phyloP scores from a whole-genome alignment of 179 eudicot species.

The Dionaea muscipula region DNA sequence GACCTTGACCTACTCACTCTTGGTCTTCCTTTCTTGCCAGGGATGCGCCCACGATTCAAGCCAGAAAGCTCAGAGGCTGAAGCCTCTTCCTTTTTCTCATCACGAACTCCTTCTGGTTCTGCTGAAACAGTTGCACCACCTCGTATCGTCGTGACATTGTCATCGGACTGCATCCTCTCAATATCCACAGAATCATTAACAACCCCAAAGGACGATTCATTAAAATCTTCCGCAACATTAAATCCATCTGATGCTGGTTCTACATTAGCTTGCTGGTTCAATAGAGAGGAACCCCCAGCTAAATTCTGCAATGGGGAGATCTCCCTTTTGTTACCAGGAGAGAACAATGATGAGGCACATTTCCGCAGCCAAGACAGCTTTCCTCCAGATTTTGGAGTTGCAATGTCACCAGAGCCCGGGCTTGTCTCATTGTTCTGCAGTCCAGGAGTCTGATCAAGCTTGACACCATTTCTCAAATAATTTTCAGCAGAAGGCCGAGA shows the following conservation, averaged over 20 bases:
- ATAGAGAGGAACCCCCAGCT: constrained; percentile 18
- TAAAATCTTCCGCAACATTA: constrained; percentile 31
- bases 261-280: constrained; percentile 13
- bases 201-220: constrained; percentile 33
- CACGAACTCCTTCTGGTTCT: constrained; percentile 21
- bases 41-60: constrained; percentile 22
- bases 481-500: constrained; percentile 44
- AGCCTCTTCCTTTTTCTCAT: constrained; percentile 24
- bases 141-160: constrained; percentile 23
- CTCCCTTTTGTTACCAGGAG: constrained; percentile 59
- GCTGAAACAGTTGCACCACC: constrained; percentile 22
- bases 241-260: constrained; percentile 15
- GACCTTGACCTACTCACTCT: constrained; percentile 36
- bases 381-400: constrained; percentile 44
- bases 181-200: constrained; percentile 39
- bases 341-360: constrained; percentile 49
- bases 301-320: constrained; percentile 21
- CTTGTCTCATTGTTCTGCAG: constrained; percentile 25
- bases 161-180: constrained; percentile 19
- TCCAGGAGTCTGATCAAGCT: constrained; percentile 19
- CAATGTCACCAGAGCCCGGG: constrained; percentile 24
- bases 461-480: constrained; percentile 24
- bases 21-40: constrained; percentile 26
- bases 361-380: constrained; percentile 56
- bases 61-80: constrained; percentile 50